phyloP scores from a whole-genome alignment of 495 filamentous ascomycete genomes.

The Oidiodendron maius region DNA sequence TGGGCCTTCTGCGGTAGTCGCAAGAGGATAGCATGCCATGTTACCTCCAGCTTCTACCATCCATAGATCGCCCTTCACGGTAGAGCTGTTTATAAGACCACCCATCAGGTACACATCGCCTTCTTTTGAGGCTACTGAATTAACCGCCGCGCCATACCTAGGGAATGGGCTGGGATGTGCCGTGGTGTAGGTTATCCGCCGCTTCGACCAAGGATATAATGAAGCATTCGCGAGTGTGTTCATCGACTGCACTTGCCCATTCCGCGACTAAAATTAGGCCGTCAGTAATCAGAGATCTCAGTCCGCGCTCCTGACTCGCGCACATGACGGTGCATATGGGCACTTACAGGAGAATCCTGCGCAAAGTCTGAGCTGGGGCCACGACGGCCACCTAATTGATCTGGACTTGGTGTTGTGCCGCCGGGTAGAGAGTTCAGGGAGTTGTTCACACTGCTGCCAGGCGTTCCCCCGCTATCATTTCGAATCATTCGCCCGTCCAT shows the following conservation, averaged over 20 bases:
- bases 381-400: constrained; percentile 30
- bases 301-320: neutral
- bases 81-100: constrained; percentile 86
- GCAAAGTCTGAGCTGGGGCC: constrained; percentile 17
- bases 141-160: constrained; percentile 94
- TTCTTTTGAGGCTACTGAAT: constrained; percentile 87
- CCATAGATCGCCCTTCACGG: constrained; percentile 96
- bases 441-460: constrained; percentile 46
- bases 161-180: constrained; percentile 86
- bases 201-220: constrained; percentile 95
- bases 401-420: constrained; percentile 41
- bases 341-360: constrained; percentile 45
- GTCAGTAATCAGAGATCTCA: neutral
- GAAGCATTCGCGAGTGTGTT: constrained; percentile 43
- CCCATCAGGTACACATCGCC: constrained; percentile 98
- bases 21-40: constrained; percentile 85
- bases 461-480: constrained; percentile 34
- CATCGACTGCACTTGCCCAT: constrained; percentile 23
- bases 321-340: neutral
- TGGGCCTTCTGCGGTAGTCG: constrained; percentile 87
- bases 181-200: constrained; percentile 76
- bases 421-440: constrained; percentile 32
- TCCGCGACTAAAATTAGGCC: constrained; percentile 40
- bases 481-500: constrained; percentile 11
- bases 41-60: constrained; percentile 89